Conservation (phyloP, 1,284 basidiomycete genomes). For the Malassezia arunalokei region DNA sequence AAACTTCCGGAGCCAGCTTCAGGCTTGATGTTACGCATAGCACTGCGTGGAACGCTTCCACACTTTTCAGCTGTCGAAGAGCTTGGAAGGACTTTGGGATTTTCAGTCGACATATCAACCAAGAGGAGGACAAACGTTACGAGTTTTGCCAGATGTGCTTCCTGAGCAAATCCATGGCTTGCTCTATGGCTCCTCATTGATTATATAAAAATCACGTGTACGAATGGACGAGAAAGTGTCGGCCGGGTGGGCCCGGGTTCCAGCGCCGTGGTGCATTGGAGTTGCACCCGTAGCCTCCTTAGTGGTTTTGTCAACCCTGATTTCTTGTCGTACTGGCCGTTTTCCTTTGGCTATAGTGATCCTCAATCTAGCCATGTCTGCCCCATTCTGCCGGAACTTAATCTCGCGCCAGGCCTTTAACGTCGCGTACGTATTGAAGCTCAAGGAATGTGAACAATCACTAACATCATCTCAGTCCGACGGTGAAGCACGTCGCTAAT, state of each 20-base stretch:
- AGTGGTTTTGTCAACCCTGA: conserved; percentile 9
- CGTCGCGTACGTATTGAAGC: conserved; percentile 10
- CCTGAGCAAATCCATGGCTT: not conserved
- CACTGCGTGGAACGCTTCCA: conserved; percentile 27
- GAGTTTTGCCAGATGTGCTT: not conserved
- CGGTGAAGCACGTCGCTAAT: conserved; percentile 62
- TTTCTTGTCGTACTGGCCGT: conserved; percentile 10
- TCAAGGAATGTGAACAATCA: not conserved
- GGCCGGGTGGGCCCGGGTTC: conserved; percentile 13
- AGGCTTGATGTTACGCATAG: conserved; percentile 55
- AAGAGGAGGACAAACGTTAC: not conserved
- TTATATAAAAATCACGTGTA: not conserved
- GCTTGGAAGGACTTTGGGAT: conserved; percentile 43
- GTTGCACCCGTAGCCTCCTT: conserved; percentile 11
- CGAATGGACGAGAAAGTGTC: not conserved
- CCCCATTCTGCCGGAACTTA: conserved; percentile 14
- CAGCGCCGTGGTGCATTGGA: not conserved
- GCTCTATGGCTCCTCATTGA: too few relatives aligned
- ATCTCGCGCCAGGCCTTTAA: conserved; percentile 14
- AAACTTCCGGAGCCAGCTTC: conserved; percentile 52
- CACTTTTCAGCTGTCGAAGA: conserved; percentile 33
- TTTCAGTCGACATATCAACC: conserved; percentile 40
- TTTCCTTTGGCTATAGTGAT: not conserved
- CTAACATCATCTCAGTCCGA: conserved; percentile 50
- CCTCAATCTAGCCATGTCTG: conserved; percentile 11